Evolutionary conservation across 805 yeast species (phyloP).

Genomic region (Huiozyma naganishii): DNA sequence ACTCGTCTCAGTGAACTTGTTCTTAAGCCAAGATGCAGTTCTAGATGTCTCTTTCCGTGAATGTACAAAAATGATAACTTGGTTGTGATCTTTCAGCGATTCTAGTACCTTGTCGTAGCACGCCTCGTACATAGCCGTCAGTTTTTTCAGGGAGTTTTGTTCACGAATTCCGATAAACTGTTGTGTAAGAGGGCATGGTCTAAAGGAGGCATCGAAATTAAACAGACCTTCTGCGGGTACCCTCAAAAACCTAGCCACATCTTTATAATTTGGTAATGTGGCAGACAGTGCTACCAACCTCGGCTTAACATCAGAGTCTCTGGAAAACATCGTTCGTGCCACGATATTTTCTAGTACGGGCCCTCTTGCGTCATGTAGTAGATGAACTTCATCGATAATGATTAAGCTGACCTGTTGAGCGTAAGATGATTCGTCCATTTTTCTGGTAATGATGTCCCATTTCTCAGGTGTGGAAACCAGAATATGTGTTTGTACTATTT

Average conservation of each 20-base stretch:
- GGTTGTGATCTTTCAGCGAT: conserved; percentile 51
- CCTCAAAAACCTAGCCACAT: conserved; percentile 72
- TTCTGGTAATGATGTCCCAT: conserved; percentile 94
- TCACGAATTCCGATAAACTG: conserved; percentile 83
- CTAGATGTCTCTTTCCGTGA: conserved; percentile 84
- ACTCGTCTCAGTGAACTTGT: conserved; percentile 47
- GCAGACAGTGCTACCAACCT: conserved; percentile 86
- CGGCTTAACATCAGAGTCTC: conserved; percentile 36
- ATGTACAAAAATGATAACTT: conserved; percentile 84
- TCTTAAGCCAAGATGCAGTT: conserved; percentile 66
- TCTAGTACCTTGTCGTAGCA: conserved; percentile 75
- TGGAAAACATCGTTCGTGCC: conserved; percentile 48
- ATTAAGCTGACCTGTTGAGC: conserved; percentile 55
- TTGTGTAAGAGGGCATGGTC: conserved; percentile 91
- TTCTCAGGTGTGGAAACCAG: conserved; percentile 93
- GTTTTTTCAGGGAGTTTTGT: conserved; percentile 62
- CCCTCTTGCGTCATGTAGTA: conserved; percentile 89
- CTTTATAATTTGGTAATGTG: conserved; percentile 78
- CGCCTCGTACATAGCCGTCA: conserved; percentile 80
- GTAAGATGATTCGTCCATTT: conserved; percentile 55
- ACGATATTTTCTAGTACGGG: conserved; percentile 87
- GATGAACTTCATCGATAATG: conserved; percentile 86
- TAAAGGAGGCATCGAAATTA: conserved; percentile 68
- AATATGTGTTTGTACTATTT: conserved; percentile 68
- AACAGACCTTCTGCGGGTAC: conserved; percentile 59